These are phyloP conservation scores for Ophioceras dolichostomum DNA, from an alignment of 2,329 filamentous ascomycete genomes.

Conservation along the genomic window DNA sequence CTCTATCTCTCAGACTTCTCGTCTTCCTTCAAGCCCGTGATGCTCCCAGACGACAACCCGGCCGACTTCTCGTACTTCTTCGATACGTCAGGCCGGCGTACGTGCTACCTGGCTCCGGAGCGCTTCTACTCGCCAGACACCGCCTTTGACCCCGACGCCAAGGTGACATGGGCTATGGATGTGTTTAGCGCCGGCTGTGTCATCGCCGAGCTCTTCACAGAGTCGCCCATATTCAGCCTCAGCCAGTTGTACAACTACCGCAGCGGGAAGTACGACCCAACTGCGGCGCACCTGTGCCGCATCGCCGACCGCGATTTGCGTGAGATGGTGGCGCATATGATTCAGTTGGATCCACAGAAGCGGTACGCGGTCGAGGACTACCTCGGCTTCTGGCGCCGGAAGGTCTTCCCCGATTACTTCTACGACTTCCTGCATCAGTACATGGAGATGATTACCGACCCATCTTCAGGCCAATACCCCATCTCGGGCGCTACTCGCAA, in stretches of 20 bases:
- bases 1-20: constrained; percentile 97
- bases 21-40: constrained; percentile 86
- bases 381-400: constrained; percentile 79
- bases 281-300: constrained; percentile 65
- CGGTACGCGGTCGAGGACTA: constrained; percentile 92
- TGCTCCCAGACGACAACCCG: constrained; percentile 90
- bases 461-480: constrained; percentile 64
- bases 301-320: constrained; percentile 81
- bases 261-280: constrained; percentile 82
- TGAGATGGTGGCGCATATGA: constrained; percentile 90
- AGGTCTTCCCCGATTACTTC: constrained; percentile 92
- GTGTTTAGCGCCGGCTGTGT: constrained; percentile 96
- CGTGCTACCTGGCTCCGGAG: constrained; percentile 92
- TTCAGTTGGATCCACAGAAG: constrained; percentile 83
- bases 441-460: constrained; percentile 90
- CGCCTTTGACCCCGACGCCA: constrained; percentile 44
- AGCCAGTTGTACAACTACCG: constrained; percentile 94
- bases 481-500: constrained; percentile 59
- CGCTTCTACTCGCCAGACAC: constrained; percentile 67
- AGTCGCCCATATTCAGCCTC: constrained; percentile 93
- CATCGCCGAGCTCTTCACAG: constrained; percentile 90
- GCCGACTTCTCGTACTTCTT: constrained; percentile 98
- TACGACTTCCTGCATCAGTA: constrained; percentile 97
- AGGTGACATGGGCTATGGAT: constrained; percentile 88
- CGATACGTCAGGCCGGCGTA: constrained; percentile 80